Percentiles rank a stretch among this genome's conserved stretches.
These are phyloP conservation scores for Lactarius akahatsu DNA, from an alignment of 768 basidiomycete species.

Conservation along the genomic window DNA sequence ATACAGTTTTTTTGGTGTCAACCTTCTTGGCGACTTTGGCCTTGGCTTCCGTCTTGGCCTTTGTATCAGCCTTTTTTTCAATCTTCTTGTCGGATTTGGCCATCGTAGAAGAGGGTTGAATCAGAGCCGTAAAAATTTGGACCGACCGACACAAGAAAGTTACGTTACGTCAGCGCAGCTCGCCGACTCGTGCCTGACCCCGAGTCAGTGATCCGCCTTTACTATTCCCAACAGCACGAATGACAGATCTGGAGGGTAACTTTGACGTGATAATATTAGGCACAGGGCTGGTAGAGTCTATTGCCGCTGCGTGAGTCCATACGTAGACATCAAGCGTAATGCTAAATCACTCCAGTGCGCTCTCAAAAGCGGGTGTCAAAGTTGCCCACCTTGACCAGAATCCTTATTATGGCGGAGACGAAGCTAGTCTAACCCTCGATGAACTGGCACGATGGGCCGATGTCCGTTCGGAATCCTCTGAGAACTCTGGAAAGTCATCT, in stretches of 20 bases:
- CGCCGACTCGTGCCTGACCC: neutral
- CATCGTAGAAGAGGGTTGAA: constrained; percentile 36
- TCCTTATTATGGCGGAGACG: constrained; percentile 78
- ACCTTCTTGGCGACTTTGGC: constrained; percentile 37
- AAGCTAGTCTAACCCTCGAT: constrained; percentile 78
- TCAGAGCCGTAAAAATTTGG: constrained; percentile 23
- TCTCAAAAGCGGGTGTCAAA: constrained; percentile 84
- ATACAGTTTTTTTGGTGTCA: constrained; percentile 30
- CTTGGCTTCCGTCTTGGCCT: constrained; percentile 37
- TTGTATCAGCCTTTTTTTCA: constrained; percentile 39
- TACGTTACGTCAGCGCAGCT: constrained; percentile 20
- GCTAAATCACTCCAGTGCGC: constrained; percentile 53
- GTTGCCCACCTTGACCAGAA: constrained; percentile 88
- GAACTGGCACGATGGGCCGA: constrained; percentile 77
- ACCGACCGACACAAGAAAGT: neutral
- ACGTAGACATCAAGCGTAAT: constrained; percentile 1
- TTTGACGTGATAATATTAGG: constrained; percentile 73
- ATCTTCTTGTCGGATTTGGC: constrained; percentile 46
- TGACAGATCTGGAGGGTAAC: constrained; percentile 32
- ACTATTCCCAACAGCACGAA: neutral
- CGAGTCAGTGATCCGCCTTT: neutral
- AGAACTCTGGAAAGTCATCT: constrained; percentile 19
- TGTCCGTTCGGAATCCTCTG: constrained; percentile 31
- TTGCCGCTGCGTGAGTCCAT: constrained; percentile 77
- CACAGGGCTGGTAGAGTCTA: constrained; percentile 83